Percentiles rank a stretch among this genome's conserved stretches.
Evolutionary conservation across 768 basidiomycete species (phyloP).

Genomic region (Rhodosporidiobolus odoratus): DNA sequence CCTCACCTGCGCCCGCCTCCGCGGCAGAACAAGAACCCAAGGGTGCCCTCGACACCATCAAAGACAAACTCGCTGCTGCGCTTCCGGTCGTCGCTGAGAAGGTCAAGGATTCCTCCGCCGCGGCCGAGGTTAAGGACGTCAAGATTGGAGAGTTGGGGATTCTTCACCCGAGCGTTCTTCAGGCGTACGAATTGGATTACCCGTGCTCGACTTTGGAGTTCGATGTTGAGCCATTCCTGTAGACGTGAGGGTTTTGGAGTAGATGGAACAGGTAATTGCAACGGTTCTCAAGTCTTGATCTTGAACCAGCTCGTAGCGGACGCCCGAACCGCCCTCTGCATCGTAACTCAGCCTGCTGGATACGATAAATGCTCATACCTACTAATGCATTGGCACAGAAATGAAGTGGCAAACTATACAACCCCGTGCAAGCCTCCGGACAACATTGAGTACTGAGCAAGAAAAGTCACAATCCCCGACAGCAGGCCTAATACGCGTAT

Average conservation of each 20-base stretch:
- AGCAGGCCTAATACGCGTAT: constrained; percentile 7
- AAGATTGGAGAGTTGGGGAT: constrained; percentile 86
- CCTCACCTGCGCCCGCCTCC: neutral
- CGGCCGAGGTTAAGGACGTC: constrained; percentile 52
- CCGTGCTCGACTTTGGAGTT: constrained; percentile 95
- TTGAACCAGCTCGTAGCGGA: too few relatives aligned
- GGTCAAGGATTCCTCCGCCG: constrained; percentile 24
- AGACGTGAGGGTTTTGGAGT: constrained; percentile 40
- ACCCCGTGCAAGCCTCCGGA: too few relatives aligned
- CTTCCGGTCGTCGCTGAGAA: constrained; percentile 44
- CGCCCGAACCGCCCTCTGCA: too few relatives aligned
- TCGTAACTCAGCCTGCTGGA: too few relatives aligned
- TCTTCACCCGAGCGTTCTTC: constrained; percentile 82
- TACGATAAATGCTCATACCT: too few relatives aligned
- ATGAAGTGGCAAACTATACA: too few relatives aligned
- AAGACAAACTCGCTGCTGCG: constrained; percentile 52
- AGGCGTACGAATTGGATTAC: constrained; percentile 87
- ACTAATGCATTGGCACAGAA: too few relatives aligned
- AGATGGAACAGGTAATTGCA: too few relatives aligned
- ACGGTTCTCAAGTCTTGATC: too few relatives aligned
- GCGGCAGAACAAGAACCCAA: neutral
- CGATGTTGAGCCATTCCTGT: constrained; percentile 88
- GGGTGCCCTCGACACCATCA: constrained; percentile 45
- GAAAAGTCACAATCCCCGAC: too few relatives aligned
- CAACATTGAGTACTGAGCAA: too few relatives aligned